phyloP scores from a whole-genome alignment of 2,329 filamentous ascomycete genomes.

The Diaporthe helianthi region DNA sequence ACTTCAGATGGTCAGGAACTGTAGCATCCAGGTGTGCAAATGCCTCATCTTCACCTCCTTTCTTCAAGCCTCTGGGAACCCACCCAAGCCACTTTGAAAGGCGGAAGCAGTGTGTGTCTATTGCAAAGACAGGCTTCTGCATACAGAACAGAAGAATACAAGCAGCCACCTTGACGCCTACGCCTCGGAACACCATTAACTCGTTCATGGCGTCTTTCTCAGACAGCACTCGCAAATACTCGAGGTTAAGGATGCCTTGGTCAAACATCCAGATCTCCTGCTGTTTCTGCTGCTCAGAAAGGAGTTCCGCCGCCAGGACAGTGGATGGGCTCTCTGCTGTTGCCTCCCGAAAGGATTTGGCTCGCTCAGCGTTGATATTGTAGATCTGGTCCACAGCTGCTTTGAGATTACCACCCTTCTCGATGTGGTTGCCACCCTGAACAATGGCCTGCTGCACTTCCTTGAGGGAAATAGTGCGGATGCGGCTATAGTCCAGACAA shows the following conservation, averaged over 20 bases:
- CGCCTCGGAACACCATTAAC: conserved; percentile 57
- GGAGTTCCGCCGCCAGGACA: conserved; percentile 50
- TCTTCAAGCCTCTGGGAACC: conserved; percentile 51
- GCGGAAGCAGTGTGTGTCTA: conserved; percentile 64
- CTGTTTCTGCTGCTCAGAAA: conserved; percentile 57
- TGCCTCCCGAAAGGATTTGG: conserved; percentile 52
- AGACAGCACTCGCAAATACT: conserved; percentile 55
- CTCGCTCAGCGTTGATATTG: conserved; percentile 63
- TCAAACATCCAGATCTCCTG: conserved; percentile 64
- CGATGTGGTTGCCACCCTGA: conserved; percentile 72
- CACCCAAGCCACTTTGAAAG: conserved; percentile 61
- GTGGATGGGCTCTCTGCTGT: conserved; percentile 49
- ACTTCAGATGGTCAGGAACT: conserved; percentile 61
- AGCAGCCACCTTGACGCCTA: conserved; percentile 64
- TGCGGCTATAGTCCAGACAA: conserved; percentile 72
- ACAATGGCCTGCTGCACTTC: conserved; percentile 75
- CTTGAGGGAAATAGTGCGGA: conserved; percentile 63
- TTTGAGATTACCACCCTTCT: conserved; percentile 77
- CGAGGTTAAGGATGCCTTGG: conserved; percentile 63
- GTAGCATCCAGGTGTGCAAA: conserved; percentile 61
- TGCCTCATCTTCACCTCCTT: conserved; percentile 51
- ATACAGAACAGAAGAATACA: conserved; percentile 65
- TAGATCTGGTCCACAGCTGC: conserved; percentile 75
- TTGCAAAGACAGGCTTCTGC: conserved; percentile 60
- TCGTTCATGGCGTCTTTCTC: conserved; percentile 58